phyloP scores from a whole-genome alignment of 129 eudicot genomes.

The Rutidosis leptorrhynchoides region DNA sequence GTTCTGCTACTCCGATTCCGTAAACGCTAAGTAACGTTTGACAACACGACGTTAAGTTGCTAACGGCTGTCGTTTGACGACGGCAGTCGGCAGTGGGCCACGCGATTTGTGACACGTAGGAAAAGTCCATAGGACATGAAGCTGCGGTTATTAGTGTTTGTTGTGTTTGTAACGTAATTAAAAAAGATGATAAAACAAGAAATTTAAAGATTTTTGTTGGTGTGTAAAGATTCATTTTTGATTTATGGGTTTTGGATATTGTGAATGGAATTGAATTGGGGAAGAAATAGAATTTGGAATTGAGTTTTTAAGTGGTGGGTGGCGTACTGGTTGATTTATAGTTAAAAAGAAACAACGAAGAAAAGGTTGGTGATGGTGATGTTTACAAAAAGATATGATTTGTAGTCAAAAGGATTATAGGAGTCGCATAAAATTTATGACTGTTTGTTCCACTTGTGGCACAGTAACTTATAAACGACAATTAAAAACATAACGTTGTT shows the following conservation, averaged over 20 bases:
- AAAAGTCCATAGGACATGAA: slow-evolving; percentile 56
- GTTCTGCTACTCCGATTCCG: slow-evolving; percentile 52
- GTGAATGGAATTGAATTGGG: not conserved
- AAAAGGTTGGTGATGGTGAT: slow-evolving; percentile 18
- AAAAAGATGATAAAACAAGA: not conserved
- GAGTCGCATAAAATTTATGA: not conserved
- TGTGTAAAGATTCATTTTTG: slow-evolving; percentile 8
- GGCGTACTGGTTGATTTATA: not conserved
- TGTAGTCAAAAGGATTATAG: slow-evolving; percentile 8
- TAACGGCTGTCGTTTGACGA: slow-evolving; percentile 9
- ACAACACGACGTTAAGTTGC: slow-evolving; percentile 41
- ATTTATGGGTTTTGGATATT: slow-evolving; percentile 9
- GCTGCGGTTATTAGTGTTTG: slow-evolving; percentile 15
- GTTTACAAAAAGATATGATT: slow-evolving; percentile 11
- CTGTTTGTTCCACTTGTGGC: not conserved
- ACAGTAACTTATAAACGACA: not conserved
- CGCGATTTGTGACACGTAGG: slow-evolving; percentile 43
- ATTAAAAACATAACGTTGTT: slow-evolving; percentile 8
- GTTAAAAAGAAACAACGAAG: not conserved
- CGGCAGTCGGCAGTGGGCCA: slow-evolving; percentile 54
- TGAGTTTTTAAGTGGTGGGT: not conserved
- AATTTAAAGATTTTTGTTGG: not conserved
- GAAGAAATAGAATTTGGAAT: slow-evolving; percentile 2
- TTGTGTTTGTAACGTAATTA: slow-evolving; percentile 3
- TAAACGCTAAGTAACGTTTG: slow-evolving; percentile 58